Evolutionary conservation across 2,329 filamentous ascomycete species (phyloP).

Genomic region (Trichoderma harzianum): DNA sequence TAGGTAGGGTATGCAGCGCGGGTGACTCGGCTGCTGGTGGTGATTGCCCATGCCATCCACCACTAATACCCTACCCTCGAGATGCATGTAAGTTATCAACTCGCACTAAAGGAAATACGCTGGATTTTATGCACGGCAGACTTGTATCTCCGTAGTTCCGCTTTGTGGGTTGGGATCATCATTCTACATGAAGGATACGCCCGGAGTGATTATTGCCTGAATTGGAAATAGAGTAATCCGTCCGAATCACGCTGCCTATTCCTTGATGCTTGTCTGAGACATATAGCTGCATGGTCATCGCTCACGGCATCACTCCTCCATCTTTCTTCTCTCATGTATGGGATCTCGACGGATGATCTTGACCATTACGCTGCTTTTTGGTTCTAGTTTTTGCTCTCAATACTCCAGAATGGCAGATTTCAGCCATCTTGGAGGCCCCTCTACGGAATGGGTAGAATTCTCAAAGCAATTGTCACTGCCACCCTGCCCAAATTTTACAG

Average conservation of each 20-base stretch:
- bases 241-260: not conserved
- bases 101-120: not conserved
- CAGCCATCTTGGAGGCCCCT: not conserved
- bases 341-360: not conserved
- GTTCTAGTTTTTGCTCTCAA: not conserved
- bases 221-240: not conserved
- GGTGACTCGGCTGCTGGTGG: not conserved
- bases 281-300: not conserved
- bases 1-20: not conserved
- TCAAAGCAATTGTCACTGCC: not conserved
- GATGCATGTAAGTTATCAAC: not conserved
- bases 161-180: not conserved
- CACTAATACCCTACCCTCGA: not conserved
- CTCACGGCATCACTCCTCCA: not conserved
- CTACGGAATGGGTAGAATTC: not conserved
- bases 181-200: not conserved
- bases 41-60: not conserved
- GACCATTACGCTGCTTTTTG: not conserved
- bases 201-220: not conserved
- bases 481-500: not conserved
- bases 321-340: not conserved
- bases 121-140: not conserved
- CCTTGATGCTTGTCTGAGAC: not conserved
- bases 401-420: not conserved
- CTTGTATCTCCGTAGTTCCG: not conserved